phyloP scores from a whole-genome alignment of 306 rosid genomes.

The Delonix regia region DNA sequence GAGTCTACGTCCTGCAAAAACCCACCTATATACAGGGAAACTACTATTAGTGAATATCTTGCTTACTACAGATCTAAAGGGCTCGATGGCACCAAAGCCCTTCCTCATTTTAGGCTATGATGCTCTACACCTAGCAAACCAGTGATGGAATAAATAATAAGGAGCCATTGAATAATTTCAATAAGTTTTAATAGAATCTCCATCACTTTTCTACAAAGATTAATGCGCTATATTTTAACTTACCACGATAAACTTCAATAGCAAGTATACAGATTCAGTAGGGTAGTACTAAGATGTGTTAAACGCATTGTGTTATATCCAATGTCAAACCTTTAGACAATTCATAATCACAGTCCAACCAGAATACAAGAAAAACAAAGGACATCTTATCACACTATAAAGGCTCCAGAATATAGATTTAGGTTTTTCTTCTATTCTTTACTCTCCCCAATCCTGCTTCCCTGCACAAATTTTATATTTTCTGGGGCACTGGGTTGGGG shows the following conservation, averaged over 20 bases:
- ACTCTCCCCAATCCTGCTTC: conserved; percentile 2
- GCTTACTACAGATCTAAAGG: conserved; percentile 64
- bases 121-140: background rate
- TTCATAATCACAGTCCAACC: conserved; percentile 15
- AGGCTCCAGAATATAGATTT: conserved; percentile 21
- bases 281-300: background rate
- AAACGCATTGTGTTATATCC: background rate
- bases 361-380: conserved; percentile 6
- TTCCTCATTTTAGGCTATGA: conserved; percentile 49
- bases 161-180: background rate
- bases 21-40: conserved; percentile 67
- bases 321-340: conserved; percentile 33
- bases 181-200: background rate
- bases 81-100: conserved; percentile 66
- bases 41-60: conserved; percentile 59
- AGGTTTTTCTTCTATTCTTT: conserved; percentile 15
- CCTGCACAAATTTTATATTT: conserved; percentile 18
- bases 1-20: conserved; percentile 50
- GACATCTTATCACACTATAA: conserved; percentile 38
- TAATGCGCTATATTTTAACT: background rate
- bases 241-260: background rate
- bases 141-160: background rate
- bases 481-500: conserved; percentile 1
- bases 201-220: background rate
- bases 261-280: background rate